Percentiles rank a stretch among this genome's conserved stretches.
phyloP scores from a whole-genome alignment of 148 eudicot species.

The Salicornia ramosissima region DNA sequence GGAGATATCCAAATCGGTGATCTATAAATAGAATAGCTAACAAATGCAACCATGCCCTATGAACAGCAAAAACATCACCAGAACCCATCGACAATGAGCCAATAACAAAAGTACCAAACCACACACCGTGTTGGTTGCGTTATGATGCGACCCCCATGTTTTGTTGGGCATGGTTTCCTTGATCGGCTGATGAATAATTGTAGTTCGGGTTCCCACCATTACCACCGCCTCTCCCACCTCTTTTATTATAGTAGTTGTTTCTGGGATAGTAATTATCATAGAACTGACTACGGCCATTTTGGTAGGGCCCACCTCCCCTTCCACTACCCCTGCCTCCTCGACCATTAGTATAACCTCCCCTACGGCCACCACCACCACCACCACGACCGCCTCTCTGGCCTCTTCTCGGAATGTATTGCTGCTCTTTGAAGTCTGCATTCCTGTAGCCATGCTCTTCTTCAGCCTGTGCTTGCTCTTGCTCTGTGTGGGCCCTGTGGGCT shows the following conservation, averaged over 20 bases:
- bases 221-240: conserved; percentile 35
- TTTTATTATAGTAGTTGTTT: conserved; percentile 36
- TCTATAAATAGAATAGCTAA: conserved; percentile 19
- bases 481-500: conserved; percentile 30
- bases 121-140: not conserved
- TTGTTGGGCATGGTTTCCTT: conserved; percentile 31
- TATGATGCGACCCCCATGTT: conserved; percentile 33
- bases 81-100: conserved; percentile 16
- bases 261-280: conserved; percentile 59
- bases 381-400: conserved; percentile 56
- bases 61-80: conserved; percentile 14
- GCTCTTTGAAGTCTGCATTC: conserved; percentile 37
- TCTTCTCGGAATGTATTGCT: conserved; percentile 39
- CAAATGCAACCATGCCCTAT: conserved; percentile 5
- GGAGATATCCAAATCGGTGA: conserved; percentile 16
- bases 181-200: conserved; percentile 35
- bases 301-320: conserved; percentile 60
- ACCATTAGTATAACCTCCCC: conserved; percentile 64
- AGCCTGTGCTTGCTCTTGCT: conserved; percentile 26
- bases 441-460: conserved; percentile 29
- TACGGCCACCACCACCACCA: conserved; percentile 43
- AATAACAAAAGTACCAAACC: conserved; percentile 2
- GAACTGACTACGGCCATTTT: conserved; percentile 67
- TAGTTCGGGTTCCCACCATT: conserved; percentile 31
- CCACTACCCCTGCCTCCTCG: conserved; percentile 66